phyloP scores from a whole-genome alignment of 768 basidiomycete genomes.

The Leccinum obscurum region DNA sequence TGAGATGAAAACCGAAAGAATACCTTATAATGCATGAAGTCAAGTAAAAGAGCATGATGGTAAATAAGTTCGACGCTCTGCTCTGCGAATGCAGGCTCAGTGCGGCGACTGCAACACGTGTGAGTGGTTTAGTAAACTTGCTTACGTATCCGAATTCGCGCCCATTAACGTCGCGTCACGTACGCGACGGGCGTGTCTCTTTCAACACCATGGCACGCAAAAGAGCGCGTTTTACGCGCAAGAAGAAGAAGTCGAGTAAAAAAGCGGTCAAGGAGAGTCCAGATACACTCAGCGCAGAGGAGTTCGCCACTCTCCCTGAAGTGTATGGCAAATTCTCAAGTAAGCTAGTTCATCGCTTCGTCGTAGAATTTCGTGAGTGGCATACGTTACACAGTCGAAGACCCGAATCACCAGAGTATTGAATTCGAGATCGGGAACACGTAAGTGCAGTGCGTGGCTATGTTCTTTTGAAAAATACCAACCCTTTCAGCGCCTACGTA shows the following conservation, averaged over 20 bases:
- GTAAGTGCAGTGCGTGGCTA: constrained; percentile 25
- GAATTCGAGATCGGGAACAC: constrained; percentile 34
- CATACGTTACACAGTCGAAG: constrained; percentile 11
- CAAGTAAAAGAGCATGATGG: constrained; percentile 43
- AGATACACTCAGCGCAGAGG: constrained; percentile 6
- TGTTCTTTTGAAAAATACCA: neutral
- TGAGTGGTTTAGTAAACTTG: constrained; percentile 10
- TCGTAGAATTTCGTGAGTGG: neutral
- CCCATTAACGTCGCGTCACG: constrained; percentile 30
- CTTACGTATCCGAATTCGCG: constrained; percentile 26
- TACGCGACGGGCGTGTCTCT: constrained; percentile 19
- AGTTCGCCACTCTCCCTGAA: constrained; percentile 13
- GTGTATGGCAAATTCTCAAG: constrained; percentile 19
- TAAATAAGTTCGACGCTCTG: constrained; percentile 3
- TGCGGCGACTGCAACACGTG: constrained; percentile 18
- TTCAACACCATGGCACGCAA: constrained; percentile 27
- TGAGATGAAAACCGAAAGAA: constrained; percentile 29
- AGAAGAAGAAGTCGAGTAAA: constrained; percentile 15
- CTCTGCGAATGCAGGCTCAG: neutral
- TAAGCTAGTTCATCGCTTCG: constrained; percentile 10
- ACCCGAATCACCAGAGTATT: constrained; percentile 15
- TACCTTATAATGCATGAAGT: constrained; percentile 44
- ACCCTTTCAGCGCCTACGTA: constrained; percentile 37
- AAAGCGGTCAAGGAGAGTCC: neutral
- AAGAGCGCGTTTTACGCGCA: constrained; percentile 14